Percentiles rank a stretch among this genome's conserved stretches.
Conservation (phyloP, 805 yeast genomes). For the Blastobotrys terrestris region DNA sequence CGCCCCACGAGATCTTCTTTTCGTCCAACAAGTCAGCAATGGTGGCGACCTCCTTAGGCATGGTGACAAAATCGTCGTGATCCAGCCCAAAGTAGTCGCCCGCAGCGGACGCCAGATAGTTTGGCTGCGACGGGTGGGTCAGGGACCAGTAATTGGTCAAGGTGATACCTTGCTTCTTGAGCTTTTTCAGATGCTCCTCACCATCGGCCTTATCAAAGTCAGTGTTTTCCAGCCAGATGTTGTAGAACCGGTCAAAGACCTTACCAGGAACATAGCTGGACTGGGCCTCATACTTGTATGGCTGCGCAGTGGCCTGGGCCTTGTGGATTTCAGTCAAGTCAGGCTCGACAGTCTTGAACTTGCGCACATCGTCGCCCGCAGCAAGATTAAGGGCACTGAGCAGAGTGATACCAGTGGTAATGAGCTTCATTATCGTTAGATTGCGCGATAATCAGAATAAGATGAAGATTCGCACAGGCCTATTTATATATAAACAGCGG, state of each 20-base stretch:
- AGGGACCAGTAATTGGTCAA: slow-evolving; percentile 47
- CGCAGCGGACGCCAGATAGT: slow-evolving; percentile 43
- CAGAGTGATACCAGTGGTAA: not conserved
- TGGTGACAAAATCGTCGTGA: slow-evolving; percentile 39
- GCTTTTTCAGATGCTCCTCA: slow-evolving; percentile 38
- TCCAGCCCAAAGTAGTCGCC: slow-evolving; percentile 48
- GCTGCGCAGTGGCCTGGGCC: slow-evolving; percentile 32
- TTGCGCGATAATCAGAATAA: not conserved
- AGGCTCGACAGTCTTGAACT: slow-evolving; percentile 31
- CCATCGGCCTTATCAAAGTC: slow-evolving; percentile 45
- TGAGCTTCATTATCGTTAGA: not conserved
- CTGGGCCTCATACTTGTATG: slow-evolving; percentile 22
- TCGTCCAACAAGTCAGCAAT: slow-evolving; percentile 44
- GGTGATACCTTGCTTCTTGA: slow-evolving; percentile 40
- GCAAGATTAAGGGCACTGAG: not conserved
- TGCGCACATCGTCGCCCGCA: slow-evolving; percentile 15
- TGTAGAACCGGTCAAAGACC: slow-evolving; percentile 36
- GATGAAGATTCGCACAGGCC: not conserved
- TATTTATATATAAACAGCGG: not conserved
- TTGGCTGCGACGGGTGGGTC: slow-evolving; percentile 51
- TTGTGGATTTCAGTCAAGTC: slow-evolving; percentile 29
- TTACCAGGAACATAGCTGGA: slow-evolving; percentile 36
- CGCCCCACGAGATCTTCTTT: slow-evolving; percentile 45
- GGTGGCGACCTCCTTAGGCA: slow-evolving; percentile 43
- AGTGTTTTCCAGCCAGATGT: slow-evolving; percentile 48